A percentile compares a stretch with the other conserved stretches of the same genome.
Evolutionary conservation across 2,329 filamentous ascomycete genomes (phyloP).

Genomic region (Stagonosporopsis chrysanthemi): DNA sequence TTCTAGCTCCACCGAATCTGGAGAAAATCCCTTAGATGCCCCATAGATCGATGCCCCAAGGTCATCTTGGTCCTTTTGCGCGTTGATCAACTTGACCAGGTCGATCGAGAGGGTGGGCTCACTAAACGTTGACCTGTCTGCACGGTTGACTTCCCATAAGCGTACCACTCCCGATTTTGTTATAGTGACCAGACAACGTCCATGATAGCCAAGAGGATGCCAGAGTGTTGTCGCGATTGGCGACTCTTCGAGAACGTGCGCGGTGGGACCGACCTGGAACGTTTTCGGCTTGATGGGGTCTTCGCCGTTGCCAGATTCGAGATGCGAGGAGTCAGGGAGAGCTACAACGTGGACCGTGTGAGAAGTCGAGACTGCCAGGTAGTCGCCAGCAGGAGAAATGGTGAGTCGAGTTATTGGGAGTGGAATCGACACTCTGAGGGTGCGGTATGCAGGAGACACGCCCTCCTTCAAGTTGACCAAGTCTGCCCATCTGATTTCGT

Average conservation of each 20-base stretch:
- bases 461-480: conserved; percentile 77
- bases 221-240: conserved; percentile 83
- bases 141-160: conserved; percentile 86
- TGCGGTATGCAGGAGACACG: conserved; percentile 38
- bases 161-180: conserved; percentile 88
- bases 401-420: conserved; percentile 85
- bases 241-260: conserved; percentile 85
- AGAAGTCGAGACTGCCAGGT: conserved; percentile 83
- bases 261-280: conserved; percentile 90
- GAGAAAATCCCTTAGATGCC: conserved; percentile 82
- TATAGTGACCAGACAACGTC: conserved; percentile 83
- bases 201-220: conserved; percentile 88
- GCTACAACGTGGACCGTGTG: conserved; percentile 88
- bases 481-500: conserved; percentile 91
- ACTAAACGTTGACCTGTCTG: conserved; percentile 87
- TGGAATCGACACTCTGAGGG: conserved; percentile 78
- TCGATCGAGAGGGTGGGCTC: conserved; percentile 84
- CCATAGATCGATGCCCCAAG: conserved; percentile 78
- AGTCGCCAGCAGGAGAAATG: conserved; percentile 82
- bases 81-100: conserved; percentile 86
- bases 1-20: conserved; percentile 91
- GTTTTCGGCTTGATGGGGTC: conserved; percentile 80
- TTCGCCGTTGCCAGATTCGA: conserved; percentile 74
- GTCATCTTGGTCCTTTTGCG: conserved; percentile 80
- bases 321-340: conserved; percentile 80